phyloP scores from a whole-genome alignment of 2,329 filamentous ascomycete species.

The Mariannaea sp. region DNA sequence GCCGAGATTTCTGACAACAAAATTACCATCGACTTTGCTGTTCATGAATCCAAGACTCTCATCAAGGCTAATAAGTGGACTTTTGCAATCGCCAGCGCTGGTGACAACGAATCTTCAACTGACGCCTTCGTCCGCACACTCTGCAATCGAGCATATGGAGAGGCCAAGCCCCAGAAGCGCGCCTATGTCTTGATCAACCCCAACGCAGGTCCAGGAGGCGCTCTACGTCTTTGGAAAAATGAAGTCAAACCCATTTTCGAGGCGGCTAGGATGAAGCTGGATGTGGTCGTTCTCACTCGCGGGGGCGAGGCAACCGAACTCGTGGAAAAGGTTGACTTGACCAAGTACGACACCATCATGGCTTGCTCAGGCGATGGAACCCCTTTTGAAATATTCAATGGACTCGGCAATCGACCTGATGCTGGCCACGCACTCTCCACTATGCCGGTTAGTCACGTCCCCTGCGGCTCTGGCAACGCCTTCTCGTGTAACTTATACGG shows the following conservation, averaged over 20 bases:
- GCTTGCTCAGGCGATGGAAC: slow-evolving; percentile 92
- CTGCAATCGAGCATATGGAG: slow-evolving; percentile 71
- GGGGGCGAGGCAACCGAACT: slow-evolving; percentile 81
- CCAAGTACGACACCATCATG: slow-evolving; percentile 82
- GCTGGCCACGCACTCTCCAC: slow-evolving; percentile 74
- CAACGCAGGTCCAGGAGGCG: slow-evolving; percentile 80
- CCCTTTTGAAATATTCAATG: slow-evolving; percentile 94
- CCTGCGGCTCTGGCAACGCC: slow-evolving; percentile 92
- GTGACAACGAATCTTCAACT: slow-evolving; percentile 44
- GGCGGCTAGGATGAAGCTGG: slow-evolving; percentile 77
- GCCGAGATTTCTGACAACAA: slow-evolving; percentile 65
- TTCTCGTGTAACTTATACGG: slow-evolving; percentile 91
- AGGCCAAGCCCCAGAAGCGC: slow-evolving; percentile 70
- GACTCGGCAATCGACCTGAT: slow-evolving; percentile 76
- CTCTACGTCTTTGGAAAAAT: slow-evolving; percentile 72
- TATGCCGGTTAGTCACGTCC: slow-evolving; percentile 83
- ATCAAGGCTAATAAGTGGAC: slow-evolving; percentile 65
- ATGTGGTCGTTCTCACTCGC: slow-evolving; percentile 72
- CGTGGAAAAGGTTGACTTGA: slow-evolving; percentile 73
- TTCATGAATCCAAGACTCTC: slow-evolving; percentile 60
- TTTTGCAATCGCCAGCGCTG: slow-evolving; percentile 47
- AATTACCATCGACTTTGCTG: slow-evolving; percentile 75
- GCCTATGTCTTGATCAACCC: slow-evolving; percentile 92
- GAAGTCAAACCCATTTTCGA: slow-evolving; percentile 82
- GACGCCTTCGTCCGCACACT: slow-evolving; percentile 70